Base-by-base conservation (phyloP, 2,329 filamentous ascomycete species). In the Penicillium sp. region DNA sequence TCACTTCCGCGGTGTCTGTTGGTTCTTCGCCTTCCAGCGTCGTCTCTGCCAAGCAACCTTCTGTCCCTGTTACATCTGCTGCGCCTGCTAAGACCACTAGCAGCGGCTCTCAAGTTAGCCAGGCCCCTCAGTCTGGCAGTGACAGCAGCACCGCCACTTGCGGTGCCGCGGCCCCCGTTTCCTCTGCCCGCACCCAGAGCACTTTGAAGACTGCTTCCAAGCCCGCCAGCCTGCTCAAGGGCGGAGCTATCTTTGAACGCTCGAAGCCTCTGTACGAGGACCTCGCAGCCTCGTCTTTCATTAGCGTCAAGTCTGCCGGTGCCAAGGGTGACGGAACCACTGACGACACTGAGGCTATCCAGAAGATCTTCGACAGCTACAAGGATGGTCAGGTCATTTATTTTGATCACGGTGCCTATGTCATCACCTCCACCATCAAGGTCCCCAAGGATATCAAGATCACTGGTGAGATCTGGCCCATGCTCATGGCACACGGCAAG, bases 251-350 rank as follows among this genome's bases (percentile, higher is more conserved):
- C 67, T 92, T 93, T 72, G 89, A 91, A 63, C 89, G 89, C 65
- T 89, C 87, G 74, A 96, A 94, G 82, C 94, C 94, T 15, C 90
- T 96, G 74, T 99, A 97, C 72, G 85, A 89, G 71, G 78, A 79
- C 42, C 76, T 90, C 2, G 75, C 86, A 3, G 84, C 81, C n/a
- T 82, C 80, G 59, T 84, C 83, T 35, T 96, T 99, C 70, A 77
- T 95, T 67, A 93, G 89, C 65, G 89, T 94, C 78, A 96, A 93
- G 79, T 80, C 85, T 47, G 82, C 83, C 50, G 93, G 94, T 58
- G 93, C 91, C 69, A 90, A 87, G 78, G 94, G 94, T 69, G 93
- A 99, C 69, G 94, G 93, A 51, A 75, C 79, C 27, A 90, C 91
- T 0, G 93, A 97, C 68, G 94, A 97, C 70, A 97, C 93, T 17